Base-by-base conservation (phyloP, 1,284 basidiomycete genomes). In the Moesziomyces globuligerus region DNA sequence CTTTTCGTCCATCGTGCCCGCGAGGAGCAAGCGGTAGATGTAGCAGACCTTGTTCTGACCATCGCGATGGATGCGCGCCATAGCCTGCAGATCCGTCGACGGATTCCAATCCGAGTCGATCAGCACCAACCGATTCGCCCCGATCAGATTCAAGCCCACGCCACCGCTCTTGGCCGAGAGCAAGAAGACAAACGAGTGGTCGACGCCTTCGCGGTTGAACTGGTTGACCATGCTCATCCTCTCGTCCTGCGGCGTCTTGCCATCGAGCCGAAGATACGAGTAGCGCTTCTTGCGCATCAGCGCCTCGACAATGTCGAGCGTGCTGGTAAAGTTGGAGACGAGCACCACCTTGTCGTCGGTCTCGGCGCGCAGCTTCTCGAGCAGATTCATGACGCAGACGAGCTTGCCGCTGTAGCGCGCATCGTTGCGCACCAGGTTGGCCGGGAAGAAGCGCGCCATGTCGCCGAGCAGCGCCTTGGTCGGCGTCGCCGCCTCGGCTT, bases 91-190 rank as follows among this genome's bases (percentile, higher is more conserved):
- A 83, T 99, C 95, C 74, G 84, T 85, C 1, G 85, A 84, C 41
- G 93, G 93, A 83, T 95, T 95, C 93, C 96, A 99, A 80, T 98
- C 95, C 46, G 91, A 93, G 83, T 99, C 95, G 61, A 87, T 85
- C 24, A 76, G 46, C 67, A 98, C 91, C 18, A 98, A 86, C 15
- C 95, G 89, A 82, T 98, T 98, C 3, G 95, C 95, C 7, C 95
- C 95, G 78, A 98, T 97, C 67, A 98, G 86, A 81, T 98, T 98
- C 86, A 98, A 95, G 79, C 96, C 94, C 75, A 94, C 97, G 75
- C 95, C 95, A 62, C 95, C 95, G 36, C 96, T 94, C 84, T 98
- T 98, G 72, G 92, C 94, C 82, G 92, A 94, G 17, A 99, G 87
- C 49, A 99, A 85, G 85, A 99, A 98, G 42, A 98, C 87, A 79